A percentile compares a stretch with the other conserved stretches of the same genome.
phyloP scores from a whole-genome alignment of 441 rosid genomes.

The Mallotus repandus region DNA sequence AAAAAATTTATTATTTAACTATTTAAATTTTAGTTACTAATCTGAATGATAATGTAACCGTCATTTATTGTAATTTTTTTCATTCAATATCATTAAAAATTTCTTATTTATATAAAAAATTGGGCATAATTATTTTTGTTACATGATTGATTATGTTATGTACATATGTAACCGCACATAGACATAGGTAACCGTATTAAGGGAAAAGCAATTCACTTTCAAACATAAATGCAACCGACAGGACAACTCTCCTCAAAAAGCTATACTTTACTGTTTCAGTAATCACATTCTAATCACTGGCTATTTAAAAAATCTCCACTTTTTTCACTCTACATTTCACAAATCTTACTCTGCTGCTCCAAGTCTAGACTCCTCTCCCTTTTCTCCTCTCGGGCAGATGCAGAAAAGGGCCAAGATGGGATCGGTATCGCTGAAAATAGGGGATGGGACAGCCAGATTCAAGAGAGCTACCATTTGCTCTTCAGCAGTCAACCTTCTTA shows the following conservation, averaged over 20 bases:
- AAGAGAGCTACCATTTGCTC: slow-evolving; percentile 67
- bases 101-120: too few relatives aligned
- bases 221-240: background rate
- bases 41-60: too few relatives aligned
- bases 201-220: too few relatives aligned
- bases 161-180: too few relatives aligned
- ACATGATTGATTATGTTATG: too few relatives aligned
- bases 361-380: background rate
- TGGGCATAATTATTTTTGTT: too few relatives aligned
- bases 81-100: too few relatives aligned
- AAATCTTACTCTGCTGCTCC: slow-evolving; percentile 18
- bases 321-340: background rate
- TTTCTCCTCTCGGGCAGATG: background rate
- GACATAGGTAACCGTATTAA: too few relatives aligned
- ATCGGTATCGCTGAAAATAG: slow-evolving; percentile 73
- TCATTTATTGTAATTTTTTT: too few relatives aligned
- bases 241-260: background rate
- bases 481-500: slow-evolving; percentile 78
- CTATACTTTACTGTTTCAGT: background rate
- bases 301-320: slow-evolving; percentile 5
- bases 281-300: background rate
- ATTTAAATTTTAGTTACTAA: too few relatives aligned
- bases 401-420: slow-evolving; percentile 47
- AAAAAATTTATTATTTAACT: too few relatives aligned
- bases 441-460: slow-evolving; percentile 92